Evolutionary conservation across 257 asterid genomes (phyloP).

Genomic region (Henckelia pumila): DNA sequence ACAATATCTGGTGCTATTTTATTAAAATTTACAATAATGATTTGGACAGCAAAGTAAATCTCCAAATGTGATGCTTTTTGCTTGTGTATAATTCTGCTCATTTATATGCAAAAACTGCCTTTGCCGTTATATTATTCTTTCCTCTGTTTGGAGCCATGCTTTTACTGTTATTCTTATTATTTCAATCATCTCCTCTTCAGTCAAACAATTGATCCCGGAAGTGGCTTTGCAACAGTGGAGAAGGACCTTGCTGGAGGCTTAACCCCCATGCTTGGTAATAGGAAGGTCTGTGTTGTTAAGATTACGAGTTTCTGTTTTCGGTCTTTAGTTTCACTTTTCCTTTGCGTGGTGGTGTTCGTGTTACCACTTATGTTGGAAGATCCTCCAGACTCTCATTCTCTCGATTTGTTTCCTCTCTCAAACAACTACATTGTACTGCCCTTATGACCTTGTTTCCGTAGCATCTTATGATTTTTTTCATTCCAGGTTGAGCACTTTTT

Average conservation of each 20-base stretch:
- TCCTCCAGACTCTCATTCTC: background rate
- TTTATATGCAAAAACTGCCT: background rate
- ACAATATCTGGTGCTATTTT: background rate
- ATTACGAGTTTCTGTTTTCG: background rate
- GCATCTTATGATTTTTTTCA: constrained; percentile 4
- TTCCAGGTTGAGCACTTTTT: constrained; percentile 82
- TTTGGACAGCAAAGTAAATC: background rate
- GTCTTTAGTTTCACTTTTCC: background rate
- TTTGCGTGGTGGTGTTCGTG: background rate
- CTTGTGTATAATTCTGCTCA: background rate
- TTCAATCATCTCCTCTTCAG: constrained; percentile 36
- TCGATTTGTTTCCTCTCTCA: background rate
- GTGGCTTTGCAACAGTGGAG: constrained; percentile 89
- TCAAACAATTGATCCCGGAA: constrained; percentile 88
- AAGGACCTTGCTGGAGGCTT: constrained; percentile 82
- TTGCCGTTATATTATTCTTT: background rate
- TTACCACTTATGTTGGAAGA: background rate
- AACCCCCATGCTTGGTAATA: constrained; percentile 97
- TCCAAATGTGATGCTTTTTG: background rate
- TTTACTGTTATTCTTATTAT: background rate
- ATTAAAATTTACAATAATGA: background rate
- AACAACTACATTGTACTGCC: background rate
- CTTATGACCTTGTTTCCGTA: background rate
- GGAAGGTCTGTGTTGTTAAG: constrained; percentile 48
- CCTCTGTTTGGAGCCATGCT: background rate